Evolutionary conservation across 345 rosid genomes (phyloP).

Genomic region (Murraya koenigii): DNA sequence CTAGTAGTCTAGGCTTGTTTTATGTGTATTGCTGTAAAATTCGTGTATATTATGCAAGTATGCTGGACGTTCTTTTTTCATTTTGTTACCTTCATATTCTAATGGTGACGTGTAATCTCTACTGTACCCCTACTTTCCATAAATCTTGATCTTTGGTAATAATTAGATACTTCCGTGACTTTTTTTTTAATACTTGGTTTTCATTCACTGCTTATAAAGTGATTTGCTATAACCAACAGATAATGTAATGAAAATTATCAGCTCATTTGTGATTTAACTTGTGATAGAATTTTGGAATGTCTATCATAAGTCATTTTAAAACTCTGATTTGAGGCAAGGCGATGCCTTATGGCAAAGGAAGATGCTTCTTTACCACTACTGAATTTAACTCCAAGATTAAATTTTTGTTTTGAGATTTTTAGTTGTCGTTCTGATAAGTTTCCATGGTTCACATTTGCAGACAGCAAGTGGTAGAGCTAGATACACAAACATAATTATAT

Average conservation of each 20-base stretch:
- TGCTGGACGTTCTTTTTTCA: background rate
- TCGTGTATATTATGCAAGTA: constrained; percentile 17
- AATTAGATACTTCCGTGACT: background rate
- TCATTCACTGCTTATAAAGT: background rate
- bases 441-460: background rate
- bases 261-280: no score
- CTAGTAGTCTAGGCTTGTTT: constrained; percentile 2
- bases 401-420: background rate
- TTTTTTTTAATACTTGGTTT: background rate
- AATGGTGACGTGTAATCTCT: constrained; percentile 10
- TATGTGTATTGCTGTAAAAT: constrained; percentile 5
- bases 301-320: no score
- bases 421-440: background rate
- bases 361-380: no score
- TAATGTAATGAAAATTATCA: background rate
- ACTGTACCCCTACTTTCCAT: background rate
- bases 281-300: no score
- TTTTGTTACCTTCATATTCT: background rate
- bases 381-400: background rate
- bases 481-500: no score
- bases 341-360: no score
- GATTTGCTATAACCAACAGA: background rate
- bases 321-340: no score
- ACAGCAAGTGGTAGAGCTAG: background rate
- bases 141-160: background rate